phyloP scores from a whole-genome alignment of 331 rosid species.

The Pyracantha coccinea region DNA sequence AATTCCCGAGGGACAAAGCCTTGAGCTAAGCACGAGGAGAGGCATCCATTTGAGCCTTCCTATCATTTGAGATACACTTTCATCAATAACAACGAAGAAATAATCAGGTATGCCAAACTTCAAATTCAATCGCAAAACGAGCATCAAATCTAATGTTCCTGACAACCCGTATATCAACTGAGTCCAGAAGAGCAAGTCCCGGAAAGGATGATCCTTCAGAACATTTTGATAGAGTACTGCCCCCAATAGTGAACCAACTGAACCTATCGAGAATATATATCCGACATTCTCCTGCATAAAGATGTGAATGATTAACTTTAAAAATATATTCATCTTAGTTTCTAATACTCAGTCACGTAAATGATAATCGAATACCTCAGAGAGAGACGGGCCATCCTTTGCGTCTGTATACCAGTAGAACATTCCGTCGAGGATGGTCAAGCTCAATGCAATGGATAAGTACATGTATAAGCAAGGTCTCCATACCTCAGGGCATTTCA shows the following conservation, averaged over 20 bases:
- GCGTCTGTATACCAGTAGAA: constrained; percentile 95
- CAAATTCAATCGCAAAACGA: constrained; percentile 60
- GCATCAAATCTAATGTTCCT: constrained; percentile 76
- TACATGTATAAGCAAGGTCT: constrained; percentile 88
- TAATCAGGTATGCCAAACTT: constrained; percentile 75
- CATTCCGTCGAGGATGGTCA: constrained; percentile 79
- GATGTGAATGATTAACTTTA: constrained; percentile 2
- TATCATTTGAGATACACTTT: constrained; percentile 68
- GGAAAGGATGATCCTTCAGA: constrained; percentile 76
- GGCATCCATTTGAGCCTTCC: constrained; percentile 97
- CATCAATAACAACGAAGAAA: constrained; percentile 78
- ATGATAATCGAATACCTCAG: constrained; percentile 48
- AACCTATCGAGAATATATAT: constrained; percentile 75
- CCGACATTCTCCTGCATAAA: constrained; percentile 75
- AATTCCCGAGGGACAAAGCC: constrained; percentile 87
- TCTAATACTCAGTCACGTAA: no score
- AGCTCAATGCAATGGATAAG: constrained; percentile 68
- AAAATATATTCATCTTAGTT: no score
- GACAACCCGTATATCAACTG: constrained; percentile 67
- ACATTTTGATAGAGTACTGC: constrained; percentile 82
- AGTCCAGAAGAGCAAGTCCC: constrained; percentile 90
- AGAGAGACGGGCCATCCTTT: constrained; percentile 73
- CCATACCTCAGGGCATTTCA: constrained; percentile 74
- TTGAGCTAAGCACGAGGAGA: constrained; percentile 83
- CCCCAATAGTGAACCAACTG: constrained; percentile 77